Conservation (phyloP, 257 asterid genomes). For the Linderniella brevidens region DNA sequence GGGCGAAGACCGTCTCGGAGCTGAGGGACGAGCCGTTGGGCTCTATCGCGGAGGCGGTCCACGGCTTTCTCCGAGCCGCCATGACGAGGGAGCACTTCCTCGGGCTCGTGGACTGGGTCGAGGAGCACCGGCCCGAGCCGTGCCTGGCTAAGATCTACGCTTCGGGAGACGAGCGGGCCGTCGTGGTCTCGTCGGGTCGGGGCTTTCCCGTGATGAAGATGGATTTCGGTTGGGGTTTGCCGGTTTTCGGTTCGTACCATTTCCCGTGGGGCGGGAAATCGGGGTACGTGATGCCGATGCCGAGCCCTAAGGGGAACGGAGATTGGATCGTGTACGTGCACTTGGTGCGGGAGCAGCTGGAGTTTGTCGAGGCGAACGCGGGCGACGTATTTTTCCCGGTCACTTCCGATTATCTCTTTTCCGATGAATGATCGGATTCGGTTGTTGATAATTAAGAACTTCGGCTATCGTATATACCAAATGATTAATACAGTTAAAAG, state of each 20-base stretch:
- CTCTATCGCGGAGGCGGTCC: conserved; percentile 33
- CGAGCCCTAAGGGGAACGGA: conserved; percentile 19
- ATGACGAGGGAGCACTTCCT: conserved; percentile 46
- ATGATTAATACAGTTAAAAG: no score
- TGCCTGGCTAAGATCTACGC: conserved; percentile 25
- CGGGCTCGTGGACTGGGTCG: conserved; percentile 59
- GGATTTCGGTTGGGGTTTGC: conserved; percentile 49
- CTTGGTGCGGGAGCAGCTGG: conserved; percentile 28
- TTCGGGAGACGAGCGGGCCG: conserved; percentile 24
- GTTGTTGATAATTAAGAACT: no score
- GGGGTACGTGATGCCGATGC: conserved; percentile 59
- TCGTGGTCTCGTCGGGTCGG: conserved; percentile 46
- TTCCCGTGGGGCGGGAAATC: conserved; percentile 55
- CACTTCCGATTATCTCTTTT: no score
- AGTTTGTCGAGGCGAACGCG: background rate
- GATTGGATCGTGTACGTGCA: conserved; percentile 42
- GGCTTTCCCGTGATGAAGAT: conserved; percentile 23
- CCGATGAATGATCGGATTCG: no score
- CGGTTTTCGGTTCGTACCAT: conserved; percentile 42
- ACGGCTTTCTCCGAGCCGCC: conserved; percentile 18
- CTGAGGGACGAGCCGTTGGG: conserved; percentile 22
- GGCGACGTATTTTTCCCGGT: no score
- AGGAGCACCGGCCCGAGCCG: conserved; percentile 47
- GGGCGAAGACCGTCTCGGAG: conserved; percentile 24
- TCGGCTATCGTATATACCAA: no score